Percentiles rank a stretch among this genome's conserved stretches.
Evolutionary conservation across 148 eudicot genomes (phyloP).

Genomic region (Silene conica): DNA sequence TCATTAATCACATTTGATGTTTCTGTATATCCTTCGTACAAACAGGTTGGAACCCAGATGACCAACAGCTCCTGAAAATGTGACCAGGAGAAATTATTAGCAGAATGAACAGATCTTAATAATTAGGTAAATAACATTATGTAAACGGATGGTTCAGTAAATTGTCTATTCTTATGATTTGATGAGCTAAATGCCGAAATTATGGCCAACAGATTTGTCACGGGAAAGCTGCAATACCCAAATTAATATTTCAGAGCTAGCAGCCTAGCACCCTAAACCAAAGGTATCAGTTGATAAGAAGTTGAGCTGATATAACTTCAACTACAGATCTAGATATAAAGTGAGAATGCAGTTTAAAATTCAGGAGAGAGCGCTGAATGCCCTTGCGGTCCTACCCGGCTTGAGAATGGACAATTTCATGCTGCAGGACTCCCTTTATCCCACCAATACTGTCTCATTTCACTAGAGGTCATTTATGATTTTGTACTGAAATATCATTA

Average conservation of each 20-base stretch:
- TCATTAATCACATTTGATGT: slow-evolving; percentile 57
- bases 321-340: neutral
- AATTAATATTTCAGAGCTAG: neutral
- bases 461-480: neutral
- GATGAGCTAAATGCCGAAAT: neutral
- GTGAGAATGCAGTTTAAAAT: neutral
- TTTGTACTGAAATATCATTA: neutral
- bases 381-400: no score
- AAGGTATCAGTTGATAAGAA: no score
- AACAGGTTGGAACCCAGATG: slow-evolving; percentile 50
- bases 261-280: neutral
- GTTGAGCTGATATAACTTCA: neutral
- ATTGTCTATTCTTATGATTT: neutral
- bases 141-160: neutral
- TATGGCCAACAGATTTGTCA: neutral
- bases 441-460: neutral
- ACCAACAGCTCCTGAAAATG: slow-evolving; percentile 51
- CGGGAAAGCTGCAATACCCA: neutral
- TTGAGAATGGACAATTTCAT: neutral
- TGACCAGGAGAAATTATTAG: neutral
- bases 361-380: neutral
- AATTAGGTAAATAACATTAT: neutral
- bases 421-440: neutral
- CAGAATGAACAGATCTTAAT: neutral
- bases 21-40: slow-evolving; percentile 55